phyloP scores from a whole-genome alignment of 2,329 filamentous ascomycete species.

The Diaporthe australafricana region DNA sequence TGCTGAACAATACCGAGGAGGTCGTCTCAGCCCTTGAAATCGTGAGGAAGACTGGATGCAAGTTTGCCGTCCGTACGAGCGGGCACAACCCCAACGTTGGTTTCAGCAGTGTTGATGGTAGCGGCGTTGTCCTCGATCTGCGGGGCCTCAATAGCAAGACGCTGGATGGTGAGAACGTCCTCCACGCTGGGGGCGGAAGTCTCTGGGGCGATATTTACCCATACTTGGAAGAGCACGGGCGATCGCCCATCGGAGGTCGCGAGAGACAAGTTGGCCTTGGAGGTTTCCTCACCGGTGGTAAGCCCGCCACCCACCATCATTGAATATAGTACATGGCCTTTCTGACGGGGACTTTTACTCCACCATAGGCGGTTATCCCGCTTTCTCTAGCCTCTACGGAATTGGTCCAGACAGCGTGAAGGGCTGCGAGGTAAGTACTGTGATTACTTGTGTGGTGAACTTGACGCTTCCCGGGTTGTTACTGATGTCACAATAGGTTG shows the following conservation, averaged over 20 bases:
- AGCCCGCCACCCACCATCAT: not conserved
- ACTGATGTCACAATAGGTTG: slow-evolving; percentile 31
- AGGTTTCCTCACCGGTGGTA: slow-evolving; percentile 40
- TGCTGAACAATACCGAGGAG: slow-evolving; percentile 30
- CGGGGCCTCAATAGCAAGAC: slow-evolving; percentile 28
- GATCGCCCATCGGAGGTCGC: slow-evolving; percentile 37
- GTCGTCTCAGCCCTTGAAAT: slow-evolving; percentile 33
- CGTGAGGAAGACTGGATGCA: slow-evolving; percentile 23
- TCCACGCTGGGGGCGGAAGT: slow-evolving; percentile 33
- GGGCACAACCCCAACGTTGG: slow-evolving; percentile 38
- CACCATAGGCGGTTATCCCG: slow-evolving; percentile 37
- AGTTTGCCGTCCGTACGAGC: slow-evolving; percentile 38
- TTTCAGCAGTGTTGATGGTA: slow-evolving; percentile 37
- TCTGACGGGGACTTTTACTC: too few species aligned
- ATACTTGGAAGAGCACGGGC: slow-evolving; percentile 37
- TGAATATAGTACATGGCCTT: not conserved
- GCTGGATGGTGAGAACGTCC: slow-evolving; percentile 20
- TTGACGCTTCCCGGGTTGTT: not conserved
- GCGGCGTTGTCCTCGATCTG: slow-evolving; percentile 40
- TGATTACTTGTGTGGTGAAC: not conserved
- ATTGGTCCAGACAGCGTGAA: slow-evolving; percentile 37
- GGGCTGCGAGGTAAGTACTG: slow-evolving; percentile 38
- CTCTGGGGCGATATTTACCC: slow-evolving; percentile 38
- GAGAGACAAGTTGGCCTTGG: slow-evolving; percentile 37
- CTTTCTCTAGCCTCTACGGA: slow-evolving; percentile 39